Conservation (phyloP, 1,139 yeast genomes). For the Scheffersomyces cryptocercus region DNA sequence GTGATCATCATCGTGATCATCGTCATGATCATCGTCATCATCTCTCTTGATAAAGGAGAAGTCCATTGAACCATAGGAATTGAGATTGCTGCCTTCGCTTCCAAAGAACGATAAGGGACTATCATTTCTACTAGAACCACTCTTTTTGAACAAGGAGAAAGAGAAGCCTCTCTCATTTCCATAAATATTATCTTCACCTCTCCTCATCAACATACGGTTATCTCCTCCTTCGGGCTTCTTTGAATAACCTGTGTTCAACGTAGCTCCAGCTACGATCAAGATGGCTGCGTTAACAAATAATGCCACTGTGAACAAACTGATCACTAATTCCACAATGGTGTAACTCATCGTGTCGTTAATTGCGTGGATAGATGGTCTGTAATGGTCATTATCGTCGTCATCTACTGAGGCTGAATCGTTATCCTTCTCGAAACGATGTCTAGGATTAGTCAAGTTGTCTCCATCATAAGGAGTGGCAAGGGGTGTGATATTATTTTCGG, state of each 20-base stretch:
- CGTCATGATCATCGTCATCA: constrained; percentile 14
- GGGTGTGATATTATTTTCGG: constrained; percentile 6
- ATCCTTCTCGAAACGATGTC: constrained; percentile 13
- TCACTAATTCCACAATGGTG: constrained; percentile 73
- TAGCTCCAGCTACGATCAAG: constrained; percentile 82
- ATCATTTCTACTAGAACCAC: no score
- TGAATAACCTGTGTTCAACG: constrained; percentile 36
- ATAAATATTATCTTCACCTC: constrained; percentile 1
- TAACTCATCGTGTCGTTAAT: constrained; percentile 68
- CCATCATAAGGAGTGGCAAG: constrained; percentile 11
- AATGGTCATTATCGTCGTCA: constrained; percentile 30
- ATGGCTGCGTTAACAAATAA: constrained; percentile 85
- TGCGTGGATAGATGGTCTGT: constrained; percentile 71
- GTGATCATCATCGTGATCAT: not conserved
- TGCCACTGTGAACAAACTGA: constrained; percentile 77
- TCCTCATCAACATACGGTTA: no score
- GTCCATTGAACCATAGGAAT: not conserved
- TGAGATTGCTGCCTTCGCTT: not conserved
- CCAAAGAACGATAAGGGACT: not conserved
- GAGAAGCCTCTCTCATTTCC: constrained; percentile 1
- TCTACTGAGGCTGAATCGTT: constrained; percentile 10
- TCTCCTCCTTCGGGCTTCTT: no score
- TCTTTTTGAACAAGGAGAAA: not conserved
- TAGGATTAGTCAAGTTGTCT: not conserved
- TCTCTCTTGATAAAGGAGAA: constrained; percentile 9